Base-by-base conservation (phyloP, 495 filamentous ascomycete species). In the Neurospora sp. region DNA sequence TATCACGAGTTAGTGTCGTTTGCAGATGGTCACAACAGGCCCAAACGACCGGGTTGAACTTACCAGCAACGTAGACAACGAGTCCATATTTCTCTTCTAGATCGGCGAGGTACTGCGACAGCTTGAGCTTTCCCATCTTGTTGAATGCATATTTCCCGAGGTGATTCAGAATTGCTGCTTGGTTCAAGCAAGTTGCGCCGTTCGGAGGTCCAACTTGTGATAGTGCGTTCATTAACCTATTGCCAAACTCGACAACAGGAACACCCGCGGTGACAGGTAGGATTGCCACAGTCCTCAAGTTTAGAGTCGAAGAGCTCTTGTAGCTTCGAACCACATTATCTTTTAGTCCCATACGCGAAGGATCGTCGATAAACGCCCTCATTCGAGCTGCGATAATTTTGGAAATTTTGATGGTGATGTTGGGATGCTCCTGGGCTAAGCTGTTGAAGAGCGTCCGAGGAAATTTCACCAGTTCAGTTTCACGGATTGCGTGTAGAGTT, bases 351-450 rank as follows among this genome's bases (percentile, higher is more conserved):
- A 80, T 74, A 78, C 86, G 72, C 79, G 86, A 77, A 84, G 90
- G 77, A 91, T 93, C 91, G 75, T 98, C 94, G 6, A 97, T 88
- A 75, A 98, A 77, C 38, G 93, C 88, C 72, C 95, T 88, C 96
- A 98, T 99, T 11, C 96, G 89, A 46, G 94, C 93, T 0, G 96
- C 96, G 78, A 99, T 98, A 74, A 99, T 94, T 82, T 98, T 99
- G 4, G 96, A 98, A 14, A 99, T 97, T 82, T 98, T 97, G 75
- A 99, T 98, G 0, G 96, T 98, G 79, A 99, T 98, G 20, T 94
- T 96, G 8, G 96, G 95, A 79, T 99, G 96, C 80, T 98, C 96
- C 77, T 95, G 90, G 0, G 96, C 96, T 7, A 99, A 87, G 79
- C 94, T 98, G 82, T 99, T 99, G 86, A 99, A 99, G 2, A 99